Evolutionary conservation across 768 basidiomycete genomes (phyloP).

Genomic region (Xerocomellus amylosporus): DNA sequence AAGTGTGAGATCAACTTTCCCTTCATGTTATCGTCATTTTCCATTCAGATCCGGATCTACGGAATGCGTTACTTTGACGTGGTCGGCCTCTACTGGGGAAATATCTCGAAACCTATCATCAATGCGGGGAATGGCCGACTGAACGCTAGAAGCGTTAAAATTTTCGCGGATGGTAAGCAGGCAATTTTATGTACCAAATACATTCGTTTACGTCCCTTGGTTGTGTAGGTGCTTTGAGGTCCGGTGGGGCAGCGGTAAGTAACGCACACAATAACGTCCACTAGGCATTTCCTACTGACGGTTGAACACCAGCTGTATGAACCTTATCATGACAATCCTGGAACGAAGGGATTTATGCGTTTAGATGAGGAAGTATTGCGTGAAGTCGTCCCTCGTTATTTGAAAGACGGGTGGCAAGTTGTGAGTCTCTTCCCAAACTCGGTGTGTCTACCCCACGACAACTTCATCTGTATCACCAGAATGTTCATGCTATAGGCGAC

Average conservation of each 20-base stretch:
- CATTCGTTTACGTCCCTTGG: not conserved
- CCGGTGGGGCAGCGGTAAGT: conserved; percentile 84
- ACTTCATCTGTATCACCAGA: conserved; percentile 42
- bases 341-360: conserved; percentile 76
- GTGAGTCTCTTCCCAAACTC: conserved; percentile 44
- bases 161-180: conserved; percentile 57
- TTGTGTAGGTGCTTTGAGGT: conserved; percentile 72
- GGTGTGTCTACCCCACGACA: not conserved
- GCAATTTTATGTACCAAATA: not conserved
- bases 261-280: not conserved
- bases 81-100: conserved; percentile 69
- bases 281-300: not conserved
- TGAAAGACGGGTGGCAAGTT: conserved; percentile 87
- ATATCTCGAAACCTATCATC: conserved; percentile 53
- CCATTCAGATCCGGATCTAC: conserved; percentile 66
- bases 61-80: conserved; percentile 75
- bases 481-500: conserved; percentile 86
- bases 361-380: conserved; percentile 58
- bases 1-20: conserved; percentile 12
- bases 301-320: conserved; percentile 57
- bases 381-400: conserved; percentile 59
- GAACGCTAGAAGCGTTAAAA: conserved; percentile 72
- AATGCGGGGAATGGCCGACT: conserved; percentile 60
- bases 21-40: not conserved
- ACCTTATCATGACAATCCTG: conserved; percentile 77